Evolutionary conservation across 164 flowering plant genomes (phyloP).

Genomic region (Warburgia ugandensis): DNA sequence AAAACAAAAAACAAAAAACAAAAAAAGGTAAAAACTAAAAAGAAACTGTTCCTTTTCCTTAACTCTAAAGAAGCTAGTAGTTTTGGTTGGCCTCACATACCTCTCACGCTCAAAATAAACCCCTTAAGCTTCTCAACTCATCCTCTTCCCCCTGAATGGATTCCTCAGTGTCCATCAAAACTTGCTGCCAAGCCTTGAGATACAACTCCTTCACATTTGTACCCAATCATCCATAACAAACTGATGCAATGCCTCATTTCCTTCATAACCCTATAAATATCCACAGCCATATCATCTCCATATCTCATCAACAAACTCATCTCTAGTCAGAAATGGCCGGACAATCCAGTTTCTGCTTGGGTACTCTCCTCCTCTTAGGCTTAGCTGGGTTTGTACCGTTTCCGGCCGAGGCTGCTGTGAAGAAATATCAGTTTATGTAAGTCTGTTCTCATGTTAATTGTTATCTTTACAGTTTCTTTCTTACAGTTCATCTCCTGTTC

Average conservation of each 20-base stretch:
- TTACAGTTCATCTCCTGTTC: neutral
- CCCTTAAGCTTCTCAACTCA: too few relatives aligned
- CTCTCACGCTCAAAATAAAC: too few relatives aligned
- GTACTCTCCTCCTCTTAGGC: constrained; percentile 9
- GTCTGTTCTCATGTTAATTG: neutral
- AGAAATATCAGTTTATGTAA: constrained; percentile 39
- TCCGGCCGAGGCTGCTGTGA: constrained; percentile 28
- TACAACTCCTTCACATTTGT: neutral
- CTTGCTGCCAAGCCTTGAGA: constrained; percentile 39
- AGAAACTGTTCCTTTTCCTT: too few relatives aligned
- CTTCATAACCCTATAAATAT: neutral
- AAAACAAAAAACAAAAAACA: too few relatives aligned
- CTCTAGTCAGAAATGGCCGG: too few relatives aligned
- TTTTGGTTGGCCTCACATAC: too few relatives aligned
- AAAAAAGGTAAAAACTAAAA: too few relatives aligned
- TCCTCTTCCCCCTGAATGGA: neutral
- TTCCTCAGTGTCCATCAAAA: constrained; percentile 19
- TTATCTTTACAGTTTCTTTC: neutral
- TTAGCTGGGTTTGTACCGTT: constrained; percentile 13
- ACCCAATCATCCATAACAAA: constrained; percentile 24
- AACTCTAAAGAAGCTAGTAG: too few relatives aligned
- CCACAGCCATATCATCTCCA: too few relatives aligned
- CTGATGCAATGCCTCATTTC: constrained; percentile 6
- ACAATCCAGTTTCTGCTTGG: neutral
- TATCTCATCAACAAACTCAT: too few relatives aligned